These are phyloP conservation scores for Candida schatavii DNA, from an alignment of 805 yeast genomes.

Conservation along the genomic window DNA sequence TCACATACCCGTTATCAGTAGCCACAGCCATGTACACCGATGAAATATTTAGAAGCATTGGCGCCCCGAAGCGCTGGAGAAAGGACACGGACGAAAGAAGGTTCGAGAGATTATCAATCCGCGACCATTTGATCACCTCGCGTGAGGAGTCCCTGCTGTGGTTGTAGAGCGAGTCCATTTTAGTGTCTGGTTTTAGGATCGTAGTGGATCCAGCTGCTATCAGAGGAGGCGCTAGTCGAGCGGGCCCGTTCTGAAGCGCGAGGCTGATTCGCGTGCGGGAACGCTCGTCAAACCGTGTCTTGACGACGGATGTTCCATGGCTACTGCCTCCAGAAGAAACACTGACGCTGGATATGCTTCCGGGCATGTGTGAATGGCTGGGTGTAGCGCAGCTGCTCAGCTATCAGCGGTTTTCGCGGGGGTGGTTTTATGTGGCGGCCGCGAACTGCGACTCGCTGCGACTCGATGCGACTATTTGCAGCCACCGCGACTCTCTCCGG, in stretches of 20 bases:
- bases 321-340: neutral
- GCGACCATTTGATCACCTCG: slow-evolving; percentile 24
- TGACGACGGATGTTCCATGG: slow-evolving; percentile 10
- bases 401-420: no score
- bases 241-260: slow-evolving; percentile 9
- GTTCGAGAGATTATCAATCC: slow-evolving; percentile 17
- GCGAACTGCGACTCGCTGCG: no score
- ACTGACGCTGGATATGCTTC: neutral
- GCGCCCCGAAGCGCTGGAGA: slow-evolving; percentile 19
- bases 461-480: no score
- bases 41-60: slow-evolving; percentile 21
- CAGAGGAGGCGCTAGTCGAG: neutral
- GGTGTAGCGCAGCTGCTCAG: no score
- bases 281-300: slow-evolving; percentile 36
- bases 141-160: neutral
- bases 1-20: slow-evolving; percentile 61
- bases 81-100: slow-evolving; percentile 22
- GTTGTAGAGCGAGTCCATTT: neutral
- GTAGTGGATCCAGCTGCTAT: neutral
- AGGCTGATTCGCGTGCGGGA: slow-evolving; percentile 29
- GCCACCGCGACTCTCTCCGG: no score
- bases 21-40: slow-evolving; percentile 56
- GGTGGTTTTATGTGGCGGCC: no score
- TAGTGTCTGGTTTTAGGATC: no score
- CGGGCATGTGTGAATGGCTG: no score